Conservation (phyloP, 139 green algal species). For the Coelastrella sp. region DNA sequence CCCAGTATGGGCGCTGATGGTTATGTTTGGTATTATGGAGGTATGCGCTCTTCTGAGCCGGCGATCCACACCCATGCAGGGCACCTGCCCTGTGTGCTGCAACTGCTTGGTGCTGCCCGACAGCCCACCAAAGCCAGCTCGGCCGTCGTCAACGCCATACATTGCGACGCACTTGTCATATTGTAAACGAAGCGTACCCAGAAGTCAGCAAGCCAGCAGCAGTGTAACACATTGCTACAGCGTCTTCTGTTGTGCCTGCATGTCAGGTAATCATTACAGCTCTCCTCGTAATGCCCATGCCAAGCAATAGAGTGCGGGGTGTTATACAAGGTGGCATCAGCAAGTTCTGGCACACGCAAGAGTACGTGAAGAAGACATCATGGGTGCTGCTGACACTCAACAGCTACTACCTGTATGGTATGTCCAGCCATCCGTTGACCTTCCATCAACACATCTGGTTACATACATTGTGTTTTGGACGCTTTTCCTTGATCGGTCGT, state of each 20-base stretch:
- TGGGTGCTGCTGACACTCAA: slow-evolving; percentile 49
- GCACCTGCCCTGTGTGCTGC: too few species aligned
- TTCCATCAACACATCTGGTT: neutral
- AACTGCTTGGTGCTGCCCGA: too few species aligned
- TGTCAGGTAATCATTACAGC: slow-evolving; percentile 21
- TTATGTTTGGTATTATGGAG: slow-evolving; percentile 29
- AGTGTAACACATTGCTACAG: neutral
- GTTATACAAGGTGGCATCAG: slow-evolving; percentile 15
- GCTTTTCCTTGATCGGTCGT: neutral
- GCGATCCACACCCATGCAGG: too few species aligned
- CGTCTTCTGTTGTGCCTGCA: neutral
- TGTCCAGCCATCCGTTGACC: neutral
- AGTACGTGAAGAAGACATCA: slow-evolving; percentile 34
- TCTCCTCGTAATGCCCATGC: slow-evolving; percentile 44
- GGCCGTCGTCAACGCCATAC: too few species aligned
- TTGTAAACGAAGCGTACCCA: too few species aligned
- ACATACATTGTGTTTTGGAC: neutral
- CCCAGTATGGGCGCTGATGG: slow-evolving; percentile 35
- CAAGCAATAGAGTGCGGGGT: slow-evolving; percentile 20
- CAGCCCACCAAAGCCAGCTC: too few species aligned
- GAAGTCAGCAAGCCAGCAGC: too few species aligned
- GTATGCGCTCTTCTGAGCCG: neutral
- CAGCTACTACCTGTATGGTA: slow-evolving; percentile 45
- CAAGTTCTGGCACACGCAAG: slow-evolving; percentile 44
- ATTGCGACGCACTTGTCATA: too few species aligned